phyloP scores from a whole-genome alignment of 352 stramenopile genomes.

The Phytophthora pisi region DNA sequence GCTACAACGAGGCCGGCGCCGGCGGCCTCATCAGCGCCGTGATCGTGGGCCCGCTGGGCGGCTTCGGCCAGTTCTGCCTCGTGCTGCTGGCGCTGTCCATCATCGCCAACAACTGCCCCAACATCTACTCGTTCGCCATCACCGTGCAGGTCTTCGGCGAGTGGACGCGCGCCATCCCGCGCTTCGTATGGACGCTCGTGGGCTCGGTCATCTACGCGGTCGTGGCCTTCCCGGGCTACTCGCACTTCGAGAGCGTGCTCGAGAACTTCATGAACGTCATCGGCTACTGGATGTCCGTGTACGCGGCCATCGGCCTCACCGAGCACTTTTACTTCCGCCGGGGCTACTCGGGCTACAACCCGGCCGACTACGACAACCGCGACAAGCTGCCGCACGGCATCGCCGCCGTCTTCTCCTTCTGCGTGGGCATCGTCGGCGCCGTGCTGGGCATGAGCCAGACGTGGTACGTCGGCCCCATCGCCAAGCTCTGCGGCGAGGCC shows the following conservation, averaged over 20 bases:
- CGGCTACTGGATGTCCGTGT: conserved; percentile 53
- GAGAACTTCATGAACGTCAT: conserved; percentile 67
- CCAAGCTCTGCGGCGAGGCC: conserved; percentile 31
- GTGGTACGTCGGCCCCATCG: conserved; percentile 51
- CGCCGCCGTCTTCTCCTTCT: conserved; percentile 52
- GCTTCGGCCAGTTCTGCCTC: conserved; percentile 51
- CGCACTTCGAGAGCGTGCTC: conserved; percentile 47
- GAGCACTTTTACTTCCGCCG: conserved; percentile 56
- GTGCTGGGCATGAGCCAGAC: conserved; percentile 56
- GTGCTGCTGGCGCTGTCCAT: conserved; percentile 54
- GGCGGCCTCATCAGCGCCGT: conserved; percentile 46
- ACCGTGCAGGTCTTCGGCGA: conserved; percentile 47
- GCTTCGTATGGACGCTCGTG: conserved; percentile 47
- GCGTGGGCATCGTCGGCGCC: conserved; percentile 37
- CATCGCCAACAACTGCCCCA: conserved; percentile 60
- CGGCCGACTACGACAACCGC: conserved; percentile 48
- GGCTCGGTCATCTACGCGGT: conserved; percentile 43
- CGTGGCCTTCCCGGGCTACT: conserved; percentile 47
- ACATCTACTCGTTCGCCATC: conserved; percentile 60
- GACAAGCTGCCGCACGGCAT: conserved; percentile 47
- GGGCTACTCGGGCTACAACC: conserved; percentile 50
- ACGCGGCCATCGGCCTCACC: conserved; percentile 39
- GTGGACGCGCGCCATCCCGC: conserved; percentile 43
- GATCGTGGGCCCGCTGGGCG: conserved; percentile 41
- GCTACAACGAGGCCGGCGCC: conserved; percentile 38